These are phyloP conservation scores for Boletellus sp. DNA, from an alignment of 768 basidiomycete species.

Conservation along the genomic window DNA sequence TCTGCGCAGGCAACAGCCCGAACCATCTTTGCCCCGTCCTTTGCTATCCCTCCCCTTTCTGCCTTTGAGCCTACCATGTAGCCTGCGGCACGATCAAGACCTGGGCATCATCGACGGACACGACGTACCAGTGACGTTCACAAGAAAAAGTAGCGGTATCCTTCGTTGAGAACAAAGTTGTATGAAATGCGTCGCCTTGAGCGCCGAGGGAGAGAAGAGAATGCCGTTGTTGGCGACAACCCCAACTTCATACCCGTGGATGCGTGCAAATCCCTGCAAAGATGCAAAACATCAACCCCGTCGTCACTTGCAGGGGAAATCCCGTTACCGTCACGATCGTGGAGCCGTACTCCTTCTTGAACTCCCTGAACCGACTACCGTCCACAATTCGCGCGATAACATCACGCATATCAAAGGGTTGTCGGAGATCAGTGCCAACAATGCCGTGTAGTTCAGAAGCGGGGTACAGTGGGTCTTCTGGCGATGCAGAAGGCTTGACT, in stretches of 20 bases:
- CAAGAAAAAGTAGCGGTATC: constrained; percentile 88
- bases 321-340: constrained; percentile 79
- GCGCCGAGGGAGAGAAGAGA: constrained; percentile 86
- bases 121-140: constrained; percentile 80
- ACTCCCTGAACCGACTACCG: constrained; percentile 88
- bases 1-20: constrained; percentile 91
- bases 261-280: constrained; percentile 75
- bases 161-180: constrained; percentile 87
- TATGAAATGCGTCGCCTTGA: constrained; percentile 95
- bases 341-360: constrained; percentile 92
- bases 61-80: constrained; percentile 98
- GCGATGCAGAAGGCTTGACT: constrained; percentile 49
- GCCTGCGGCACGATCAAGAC: constrained; percentile 37
- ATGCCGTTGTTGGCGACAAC: constrained; percentile 96
- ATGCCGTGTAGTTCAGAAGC: constrained; percentile 84
- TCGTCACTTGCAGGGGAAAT: not conserved
- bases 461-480: constrained; percentile 77
- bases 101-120: not conserved
- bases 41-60: constrained; percentile 90
- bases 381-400: constrained; percentile 90
- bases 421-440: constrained; percentile 84
- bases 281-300: constrained; percentile 5
- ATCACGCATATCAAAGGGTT: constrained; percentile 91
- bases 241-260: constrained; percentile 87
- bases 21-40: constrained; percentile 96